Percentiles rank a stretch among this genome's conserved stretches.
Conservation (phyloP, 1,139 yeast species). For the Suhomyces bokatorum region DNA sequence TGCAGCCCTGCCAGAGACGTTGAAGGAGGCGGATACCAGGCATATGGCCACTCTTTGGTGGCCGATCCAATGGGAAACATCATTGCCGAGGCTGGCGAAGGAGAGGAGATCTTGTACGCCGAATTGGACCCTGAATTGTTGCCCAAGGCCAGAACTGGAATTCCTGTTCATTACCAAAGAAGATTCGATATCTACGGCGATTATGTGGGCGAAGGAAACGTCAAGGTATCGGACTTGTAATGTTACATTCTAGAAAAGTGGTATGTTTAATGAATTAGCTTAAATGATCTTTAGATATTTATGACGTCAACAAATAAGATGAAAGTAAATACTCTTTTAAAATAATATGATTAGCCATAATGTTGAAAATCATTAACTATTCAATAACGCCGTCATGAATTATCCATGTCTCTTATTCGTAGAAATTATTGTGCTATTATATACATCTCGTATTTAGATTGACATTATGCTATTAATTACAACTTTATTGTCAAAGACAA, state of each 20-base stretch:
- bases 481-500: no score
- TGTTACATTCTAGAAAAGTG: not conserved
- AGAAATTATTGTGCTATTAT: no score
- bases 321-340: no score
- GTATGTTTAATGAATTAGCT: no score
- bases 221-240: constrained; percentile 39
- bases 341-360: no score
- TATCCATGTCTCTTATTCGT: no score
- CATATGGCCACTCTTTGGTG: constrained; percentile 89
- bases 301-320: no score
- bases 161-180: constrained; percentile 80
- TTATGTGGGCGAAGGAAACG: constrained; percentile 48
- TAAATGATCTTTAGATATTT: no score
- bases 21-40: constrained; percentile 69
- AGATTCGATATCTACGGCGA: constrained; percentile 84
- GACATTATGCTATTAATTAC: no score
- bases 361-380: no score
- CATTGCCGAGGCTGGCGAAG: constrained; percentile 81
- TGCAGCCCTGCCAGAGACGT: constrained; percentile 90
- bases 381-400: no score
- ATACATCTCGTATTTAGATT: no score
- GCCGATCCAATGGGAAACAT: constrained; percentile 85
- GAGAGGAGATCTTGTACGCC: constrained; percentile 78
- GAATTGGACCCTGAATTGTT: constrained; percentile 68
- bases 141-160: constrained; percentile 61